Percentiles rank a stretch among this genome's conserved stretches.
phyloP scores from a whole-genome alignment of 75 land plant genomes.

The Cryptomeria japonica region DNA sequence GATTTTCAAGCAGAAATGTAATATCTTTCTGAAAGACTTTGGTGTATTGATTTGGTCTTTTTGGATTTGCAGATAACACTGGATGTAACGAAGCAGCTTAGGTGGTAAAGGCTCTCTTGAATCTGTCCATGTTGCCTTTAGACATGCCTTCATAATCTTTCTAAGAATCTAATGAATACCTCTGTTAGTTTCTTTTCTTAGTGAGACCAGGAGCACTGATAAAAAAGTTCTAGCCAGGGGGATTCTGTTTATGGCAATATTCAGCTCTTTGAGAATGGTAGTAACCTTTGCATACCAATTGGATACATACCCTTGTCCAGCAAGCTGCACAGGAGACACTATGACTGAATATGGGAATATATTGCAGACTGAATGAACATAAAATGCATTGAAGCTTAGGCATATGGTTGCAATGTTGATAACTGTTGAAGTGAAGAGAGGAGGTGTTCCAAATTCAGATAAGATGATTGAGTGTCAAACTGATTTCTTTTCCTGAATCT shows the following conservation, averaged over 20 bases:
- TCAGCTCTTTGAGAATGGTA: not conserved
- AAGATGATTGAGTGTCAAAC: not conserved
- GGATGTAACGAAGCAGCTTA: not conserved
- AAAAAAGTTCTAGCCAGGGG: not conserved
- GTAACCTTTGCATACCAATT: not conserved
- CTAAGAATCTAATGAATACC: not conserved
- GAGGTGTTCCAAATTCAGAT: not conserved
- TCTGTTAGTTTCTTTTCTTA: not conserved
- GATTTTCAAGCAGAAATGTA: not conserved
- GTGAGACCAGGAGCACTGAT: not conserved
- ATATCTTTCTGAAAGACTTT: not conserved
- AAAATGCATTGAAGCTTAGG: not conserved
- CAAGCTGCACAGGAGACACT: not conserved
- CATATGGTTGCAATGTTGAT: not conserved
- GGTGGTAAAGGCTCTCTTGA: not conserved
- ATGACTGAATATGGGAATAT: not conserved
- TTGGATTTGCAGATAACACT: not conserved
- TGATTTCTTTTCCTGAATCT: not conserved
- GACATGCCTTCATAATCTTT: not conserved
- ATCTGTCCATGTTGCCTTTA: not conserved
- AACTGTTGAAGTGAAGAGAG: not conserved
- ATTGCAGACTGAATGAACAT: not conserved
- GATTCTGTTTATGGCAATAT: not conserved
- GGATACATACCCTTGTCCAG: not conserved
- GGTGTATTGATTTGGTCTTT: not conserved